A percentile compares a stretch with the other conserved stretches of the same genome.
These are phyloP conservation scores for Sechiopsis laciniata DNA, from an alignment of 306 rosid species.

Conservation along the genomic window DNA sequence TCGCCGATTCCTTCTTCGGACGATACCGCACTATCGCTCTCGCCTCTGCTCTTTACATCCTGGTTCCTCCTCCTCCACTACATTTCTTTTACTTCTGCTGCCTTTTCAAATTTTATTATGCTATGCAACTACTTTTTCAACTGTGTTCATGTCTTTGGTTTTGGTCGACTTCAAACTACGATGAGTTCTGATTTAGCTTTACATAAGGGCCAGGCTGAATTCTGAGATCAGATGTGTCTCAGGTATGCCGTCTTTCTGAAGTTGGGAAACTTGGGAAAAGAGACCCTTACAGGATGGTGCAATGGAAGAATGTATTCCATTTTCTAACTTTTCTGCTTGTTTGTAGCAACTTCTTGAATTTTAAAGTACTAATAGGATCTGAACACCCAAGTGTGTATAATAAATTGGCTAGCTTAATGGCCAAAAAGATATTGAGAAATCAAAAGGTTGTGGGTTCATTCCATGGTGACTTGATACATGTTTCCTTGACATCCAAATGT, in stretches of 20 bases:
- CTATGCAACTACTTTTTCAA: neutral
- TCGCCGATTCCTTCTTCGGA: constrained; percentile 41
- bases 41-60: constrained; percentile 35
- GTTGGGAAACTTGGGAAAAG: neutral
- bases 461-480: too few species aligned
- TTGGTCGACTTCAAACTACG: neutral
- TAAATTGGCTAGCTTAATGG: too few species aligned
- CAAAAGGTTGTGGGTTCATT: too few species aligned
- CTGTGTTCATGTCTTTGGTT: neutral
- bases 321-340: neutral
- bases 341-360: neutral
- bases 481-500: too few species aligned
- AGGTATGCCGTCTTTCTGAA: neutral
- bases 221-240: neutral
- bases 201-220: neutral
- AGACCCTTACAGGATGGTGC: neutral
- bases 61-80: constrained; percentile 23
- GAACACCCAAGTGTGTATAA: neutral
- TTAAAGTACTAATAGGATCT: neutral
- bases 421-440: too few species aligned
- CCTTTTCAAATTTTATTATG: neutral
- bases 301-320: too few species aligned
- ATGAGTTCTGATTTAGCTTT: neutral
- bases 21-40: constrained; percentile 34
- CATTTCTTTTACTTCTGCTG: neutral